These are phyloP conservation scores for Leccinum ochraceum DNA, from an alignment of 768 basidiomycete species.

Conservation along the genomic window DNA sequence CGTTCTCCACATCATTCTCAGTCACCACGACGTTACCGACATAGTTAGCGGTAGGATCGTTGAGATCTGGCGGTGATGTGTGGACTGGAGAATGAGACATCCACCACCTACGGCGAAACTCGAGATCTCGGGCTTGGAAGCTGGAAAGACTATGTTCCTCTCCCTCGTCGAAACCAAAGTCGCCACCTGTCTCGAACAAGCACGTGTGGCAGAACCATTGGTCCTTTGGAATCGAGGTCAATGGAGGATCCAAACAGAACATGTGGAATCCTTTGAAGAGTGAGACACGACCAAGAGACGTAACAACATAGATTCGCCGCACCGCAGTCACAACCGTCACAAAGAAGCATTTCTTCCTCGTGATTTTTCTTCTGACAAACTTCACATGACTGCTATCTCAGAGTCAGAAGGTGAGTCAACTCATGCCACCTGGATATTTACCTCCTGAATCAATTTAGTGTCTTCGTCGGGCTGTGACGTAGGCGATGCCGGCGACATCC, in stretches of 20 bases:
- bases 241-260: slow-evolving; percentile 93
- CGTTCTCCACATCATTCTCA: slow-evolving; percentile 89
- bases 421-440: slow-evolving; percentile 34
- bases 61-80: slow-evolving; percentile 33
- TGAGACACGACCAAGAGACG: slow-evolving; percentile 17
- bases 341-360: slow-evolving; percentile 90
- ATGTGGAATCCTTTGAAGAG: slow-evolving; percentile 82
- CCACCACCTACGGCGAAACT: slow-evolving; percentile 91
- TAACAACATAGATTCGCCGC: slow-evolving; percentile 23
- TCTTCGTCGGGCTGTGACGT: slow-evolving; percentile 36
- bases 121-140: slow-evolving; percentile 88
- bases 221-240: slow-evolving; percentile 82
- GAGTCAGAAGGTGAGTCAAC: slow-evolving; percentile 24
- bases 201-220: slow-evolving; percentile 97
- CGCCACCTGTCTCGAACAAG: slow-evolving; percentile 86
- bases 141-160: slow-evolving; percentile 91
- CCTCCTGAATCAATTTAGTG: slow-evolving; percentile 52
- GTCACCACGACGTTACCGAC: slow-evolving; percentile 68
- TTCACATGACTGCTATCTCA: slow-evolving; percentile 79
- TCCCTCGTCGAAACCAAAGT: slow-evolving; percentile 98
- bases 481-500: slow-evolving; percentile 25
- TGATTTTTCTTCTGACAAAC: slow-evolving; percentile 88
- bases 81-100: slow-evolving; percentile 63
- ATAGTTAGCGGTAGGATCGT: slow-evolving; percentile 54
- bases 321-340: slow-evolving; percentile 86